A percentile compares a stretch with the other conserved stretches of the same genome.
Evolutionary conservation across 2,329 filamentous ascomycete species (phyloP).

Genomic region (Domatiomyces catenatus): DNA sequence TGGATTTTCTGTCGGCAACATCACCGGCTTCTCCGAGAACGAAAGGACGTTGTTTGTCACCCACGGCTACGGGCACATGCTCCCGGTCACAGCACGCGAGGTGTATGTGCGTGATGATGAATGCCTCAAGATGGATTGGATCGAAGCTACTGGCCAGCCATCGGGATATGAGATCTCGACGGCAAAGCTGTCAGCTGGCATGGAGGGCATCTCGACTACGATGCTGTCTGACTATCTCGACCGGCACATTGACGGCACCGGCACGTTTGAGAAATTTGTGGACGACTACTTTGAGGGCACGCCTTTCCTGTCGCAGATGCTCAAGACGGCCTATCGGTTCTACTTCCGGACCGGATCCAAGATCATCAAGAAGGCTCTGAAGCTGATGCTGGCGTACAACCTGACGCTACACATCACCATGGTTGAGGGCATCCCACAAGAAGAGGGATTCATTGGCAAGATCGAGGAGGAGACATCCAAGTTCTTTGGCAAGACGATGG

Average conservation of each 20-base stretch:
- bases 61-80: slow-evolving; percentile 83
- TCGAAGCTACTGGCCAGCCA: slow-evolving; percentile 58
- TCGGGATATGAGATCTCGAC: slow-evolving; percentile 75
- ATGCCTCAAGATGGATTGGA: slow-evolving; percentile 88
- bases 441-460: slow-evolving; percentile 62
- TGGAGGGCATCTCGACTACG: slow-evolving; percentile 68
- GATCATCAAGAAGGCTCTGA: slow-evolving; percentile 86
- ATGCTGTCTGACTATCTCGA: slow-evolving; percentile 85
- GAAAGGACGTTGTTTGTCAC: slow-evolving; percentile 74
- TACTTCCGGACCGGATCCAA: slow-evolving; percentile 77
- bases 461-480: slow-evolving; percentile 77
- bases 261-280: slow-evolving; percentile 81
- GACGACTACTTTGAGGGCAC: slow-evolving; percentile 95
- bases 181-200: slow-evolving; percentile 73
- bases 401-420: slow-evolving; percentile 87
- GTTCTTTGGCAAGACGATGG: slow-evolving; percentile 77
- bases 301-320: slow-evolving; percentile 83
- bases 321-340: slow-evolving; percentile 90
- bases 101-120: slow-evolving; percentile 83
- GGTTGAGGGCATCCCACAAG: slow-evolving; percentile 74
- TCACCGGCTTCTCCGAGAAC: slow-evolving; percentile 61
- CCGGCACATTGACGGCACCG: slow-evolving; percentile 81
- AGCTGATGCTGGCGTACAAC: slow-evolving; percentile 91
- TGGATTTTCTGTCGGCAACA: slow-evolving; percentile 83
- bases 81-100: slow-evolving; percentile 85